Evolutionary conservation across 371 early-diverging fungal species (phyloP).

Genomic region (Apophysomyces ossiformis): DNA sequence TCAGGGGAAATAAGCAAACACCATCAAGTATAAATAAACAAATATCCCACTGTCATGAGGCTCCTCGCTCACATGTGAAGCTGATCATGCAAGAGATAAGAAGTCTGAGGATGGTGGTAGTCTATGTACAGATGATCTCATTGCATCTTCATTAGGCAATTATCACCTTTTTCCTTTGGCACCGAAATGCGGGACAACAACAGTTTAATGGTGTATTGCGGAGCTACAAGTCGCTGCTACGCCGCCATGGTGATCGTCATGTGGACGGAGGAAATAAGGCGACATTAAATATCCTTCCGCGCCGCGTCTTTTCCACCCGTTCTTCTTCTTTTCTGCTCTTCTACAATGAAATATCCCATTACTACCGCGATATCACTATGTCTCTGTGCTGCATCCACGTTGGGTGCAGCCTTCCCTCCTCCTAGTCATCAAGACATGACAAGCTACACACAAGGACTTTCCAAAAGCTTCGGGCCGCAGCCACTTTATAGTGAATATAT

Average conservation of each 20-base stretch:
- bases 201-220: not conserved
- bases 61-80: not conserved
- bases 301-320: conserved; percentile 1
- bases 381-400: not conserved
- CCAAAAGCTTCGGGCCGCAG: conserved; percentile 44
- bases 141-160: conserved; percentile 4
- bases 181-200: not conserved
- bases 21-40: not conserved
- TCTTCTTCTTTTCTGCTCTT: conserved; percentile 7
- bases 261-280: not conserved
- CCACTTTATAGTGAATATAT: conserved; percentile 31
- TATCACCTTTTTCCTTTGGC: conserved; percentile 2
- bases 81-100: conserved; percentile 7
- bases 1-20: not conserved
- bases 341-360: conserved; percentile 19
- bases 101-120: not conserved
- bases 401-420: conserved; percentile 11
- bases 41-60: not conserved
- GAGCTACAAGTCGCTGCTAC: not conserved
- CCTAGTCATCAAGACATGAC: not conserved
- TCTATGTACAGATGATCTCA: conserved; percentile 2
- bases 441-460: conserved; percentile 28
- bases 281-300: conserved; percentile 3
- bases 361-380: conserved; percentile 14
- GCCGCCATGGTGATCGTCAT: conserved; percentile 10